Conservation (phyloP, 495 filamentous ascomycete species). For the Pseudevernia furfuracea region DNA sequence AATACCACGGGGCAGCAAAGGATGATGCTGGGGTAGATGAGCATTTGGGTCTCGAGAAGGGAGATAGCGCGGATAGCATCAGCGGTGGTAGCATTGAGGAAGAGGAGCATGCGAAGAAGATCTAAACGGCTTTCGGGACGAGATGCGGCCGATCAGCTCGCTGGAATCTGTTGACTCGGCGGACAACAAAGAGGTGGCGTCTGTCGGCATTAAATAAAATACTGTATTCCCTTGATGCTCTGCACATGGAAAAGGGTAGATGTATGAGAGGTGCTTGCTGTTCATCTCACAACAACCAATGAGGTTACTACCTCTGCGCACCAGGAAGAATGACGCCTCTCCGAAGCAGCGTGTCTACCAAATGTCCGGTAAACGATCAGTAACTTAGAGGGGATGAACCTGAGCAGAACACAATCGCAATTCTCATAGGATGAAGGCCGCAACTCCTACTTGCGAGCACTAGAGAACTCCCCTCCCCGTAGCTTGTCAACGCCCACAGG, state of each 20-base stretch:
- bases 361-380: not conserved
- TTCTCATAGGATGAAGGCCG: not conserved
- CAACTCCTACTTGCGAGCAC: not conserved
- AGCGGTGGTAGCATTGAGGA: constrained; percentile 36
- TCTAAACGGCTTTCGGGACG: constrained; percentile 18
- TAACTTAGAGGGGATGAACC: not conserved
- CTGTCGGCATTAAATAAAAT: constrained; percentile 1
- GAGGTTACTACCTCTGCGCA: not conserved
- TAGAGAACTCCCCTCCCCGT: not conserved
- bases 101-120: constrained; percentile 37
- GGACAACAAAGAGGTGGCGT: not conserved
- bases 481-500: not conserved
- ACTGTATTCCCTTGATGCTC: constrained; percentile 7
- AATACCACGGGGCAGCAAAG: constrained; percentile 52
- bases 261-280: not conserved
- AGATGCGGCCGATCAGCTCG: not conserved
- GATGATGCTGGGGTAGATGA: constrained; percentile 40
- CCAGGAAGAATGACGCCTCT: not conserved
- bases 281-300: constrained; percentile 12
- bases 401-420: not conserved
- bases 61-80: constrained; percentile 41
- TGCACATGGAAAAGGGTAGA: constrained; percentile 3
- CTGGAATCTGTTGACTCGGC: constrained; percentile 10
- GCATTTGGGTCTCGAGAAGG: constrained; percentile 40
- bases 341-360: not conserved